Base-by-base conservation (phyloP, 2,329 filamentous ascomycete species). In the Aspergillus tubingensis region DNA sequence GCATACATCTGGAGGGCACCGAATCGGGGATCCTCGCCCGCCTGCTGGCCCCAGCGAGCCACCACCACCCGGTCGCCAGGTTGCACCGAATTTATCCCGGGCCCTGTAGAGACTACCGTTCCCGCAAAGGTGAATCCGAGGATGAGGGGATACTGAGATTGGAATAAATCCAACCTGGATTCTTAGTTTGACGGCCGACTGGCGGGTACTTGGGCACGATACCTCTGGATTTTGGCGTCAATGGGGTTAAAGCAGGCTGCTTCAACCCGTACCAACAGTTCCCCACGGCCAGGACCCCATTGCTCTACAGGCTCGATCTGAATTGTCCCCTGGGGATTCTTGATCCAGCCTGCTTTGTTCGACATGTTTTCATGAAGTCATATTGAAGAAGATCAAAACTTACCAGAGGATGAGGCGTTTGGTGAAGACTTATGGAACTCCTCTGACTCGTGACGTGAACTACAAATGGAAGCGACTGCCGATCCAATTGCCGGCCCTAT, bases 1-100 rank as follows among this genome's bases (percentile, higher is more conserved):
- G 63, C 50, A 1, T 67, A 69, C 51, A 61, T 64, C 38, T 69
- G 67, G 43, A 55, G 66, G 2, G 65, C 62, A 2, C 66, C 65
- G 51, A 66, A 66, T 30, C 54, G 57, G 8, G 23, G 50, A 48
- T 68, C 61, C 11, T 13, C 11, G n/a, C 52, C 52, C 11, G 47
- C 59, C 7, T 53, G 50, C 21, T 38, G 27, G 39, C 60, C 61
- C 30, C 51, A 52, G 23, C 63, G 60, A 15, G 52, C 39, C 8
- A 58, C 59, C 15, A 60, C 62, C 3, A 65, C 55, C 6, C 58
- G 53, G 27, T 69, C 63, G 15, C 67, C 67, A 3, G 38, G 13
- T n/a, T 64, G 58, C 23, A 67, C 19, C 1, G 44, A n/a, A 36
- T 27, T 48, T 13, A 67, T 60, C 5, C 58, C 36, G 6, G 56